These are phyloP conservation scores for Talaromyces sp. DNA, from an alignment of 2,329 filamentous ascomycete genomes.

Conservation along the genomic window DNA sequence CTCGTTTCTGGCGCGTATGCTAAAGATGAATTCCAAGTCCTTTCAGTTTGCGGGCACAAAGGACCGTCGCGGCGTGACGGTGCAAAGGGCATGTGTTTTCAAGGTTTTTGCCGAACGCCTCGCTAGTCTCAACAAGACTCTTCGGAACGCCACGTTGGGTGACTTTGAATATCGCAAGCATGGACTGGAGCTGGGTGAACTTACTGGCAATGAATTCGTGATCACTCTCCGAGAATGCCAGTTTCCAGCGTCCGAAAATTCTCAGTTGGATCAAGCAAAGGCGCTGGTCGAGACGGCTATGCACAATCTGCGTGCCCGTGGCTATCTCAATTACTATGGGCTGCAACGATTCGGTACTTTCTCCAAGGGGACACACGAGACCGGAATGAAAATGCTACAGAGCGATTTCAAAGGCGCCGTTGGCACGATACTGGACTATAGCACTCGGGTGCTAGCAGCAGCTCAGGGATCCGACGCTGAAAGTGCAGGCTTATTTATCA, in stretches of 20 bases:
- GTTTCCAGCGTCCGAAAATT: slow-evolving; percentile 44
- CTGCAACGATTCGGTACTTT: slow-evolving; percentile 96
- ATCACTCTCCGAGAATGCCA: slow-evolving; percentile 85
- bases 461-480: slow-evolving; percentile 43
- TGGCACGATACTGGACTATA: slow-evolving; percentile 69
- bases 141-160: slow-evolving; percentile 62
- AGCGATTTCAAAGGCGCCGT: slow-evolving; percentile 77
- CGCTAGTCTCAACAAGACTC: slow-evolving; percentile 54
- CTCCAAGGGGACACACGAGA: slow-evolving; percentile 73
- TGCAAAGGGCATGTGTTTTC: slow-evolving; percentile 69
- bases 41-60: slow-evolving; percentile 87
- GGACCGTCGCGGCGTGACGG: slow-evolving; percentile 79
- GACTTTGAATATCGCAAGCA: slow-evolving; percentile 72
- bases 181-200: slow-evolving; percentile 73
- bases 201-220: slow-evolving; percentile 85
- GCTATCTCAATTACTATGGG: slow-evolving; percentile 97
- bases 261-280: slow-evolving; percentile 39
- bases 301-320: slow-evolving; percentile 62
- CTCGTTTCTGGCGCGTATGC: slow-evolving; percentile 65
- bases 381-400: slow-evolving; percentile 78
- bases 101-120: slow-evolving; percentile 59
- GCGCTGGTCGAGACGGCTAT: slow-evolving; percentile 53
- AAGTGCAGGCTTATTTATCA: slow-evolving; percentile 45
- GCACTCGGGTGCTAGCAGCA: slow-evolving; percentile 55
- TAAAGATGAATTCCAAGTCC: slow-evolving; percentile 63